phyloP scores from a whole-genome alignment of 192 early-diverging fungal genomes.

The Coemansia sp. region DNA sequence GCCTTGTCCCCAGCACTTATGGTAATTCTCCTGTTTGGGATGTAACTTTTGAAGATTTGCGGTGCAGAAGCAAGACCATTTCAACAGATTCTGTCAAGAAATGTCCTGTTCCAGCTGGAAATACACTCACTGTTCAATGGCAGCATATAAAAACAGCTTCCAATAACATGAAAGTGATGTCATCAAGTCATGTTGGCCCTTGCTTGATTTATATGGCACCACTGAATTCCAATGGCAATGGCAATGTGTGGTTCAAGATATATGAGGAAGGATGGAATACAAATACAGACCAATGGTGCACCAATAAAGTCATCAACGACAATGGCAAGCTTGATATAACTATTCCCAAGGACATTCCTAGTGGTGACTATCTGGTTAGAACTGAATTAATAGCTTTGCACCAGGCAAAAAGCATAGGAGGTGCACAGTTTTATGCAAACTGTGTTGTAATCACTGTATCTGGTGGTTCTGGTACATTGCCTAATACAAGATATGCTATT shows the following conservation, averaged over 20 bases:
- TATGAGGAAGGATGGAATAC: slow-evolving; percentile 22
- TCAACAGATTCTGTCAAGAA: neutral
- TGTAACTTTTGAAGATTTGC: slow-evolving; percentile 1
- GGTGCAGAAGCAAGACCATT: slow-evolving; percentile 12
- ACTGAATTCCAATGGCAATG: slow-evolving; percentile 6
- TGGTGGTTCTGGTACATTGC: neutral
- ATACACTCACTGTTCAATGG: slow-evolving; percentile 7
- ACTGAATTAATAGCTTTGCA: slow-evolving; percentile 29
- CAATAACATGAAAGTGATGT: slow-evolving; percentile 8
- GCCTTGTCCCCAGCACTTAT: neutral
- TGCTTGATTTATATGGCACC: slow-evolving; percentile 31
- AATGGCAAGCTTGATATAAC: slow-evolving; percentile 10
- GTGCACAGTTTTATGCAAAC: slow-evolving; percentile 30
- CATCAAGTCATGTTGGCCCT: slow-evolving; percentile 16
- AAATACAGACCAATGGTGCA: slow-evolving; percentile 9
- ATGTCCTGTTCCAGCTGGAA: slow-evolving; percentile 7
- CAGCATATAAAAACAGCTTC: slow-evolving; percentile 7
- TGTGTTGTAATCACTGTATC: slow-evolving; percentile 17
- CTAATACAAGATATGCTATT: slow-evolving; percentile 5
- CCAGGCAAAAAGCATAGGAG: neutral
- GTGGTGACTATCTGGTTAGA: slow-evolving; percentile 24
- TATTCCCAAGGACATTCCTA: slow-evolving; percentile 12
- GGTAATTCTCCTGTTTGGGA: slow-evolving; percentile 15
- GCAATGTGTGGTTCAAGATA: slow-evolving; percentile 32
- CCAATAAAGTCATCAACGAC: slow-evolving; percentile 11